Evolutionary conservation across 805 yeast genomes (phyloP), one percentile per base, ranked within the genome.

Genomic region (Candida incommunis): DNA sequence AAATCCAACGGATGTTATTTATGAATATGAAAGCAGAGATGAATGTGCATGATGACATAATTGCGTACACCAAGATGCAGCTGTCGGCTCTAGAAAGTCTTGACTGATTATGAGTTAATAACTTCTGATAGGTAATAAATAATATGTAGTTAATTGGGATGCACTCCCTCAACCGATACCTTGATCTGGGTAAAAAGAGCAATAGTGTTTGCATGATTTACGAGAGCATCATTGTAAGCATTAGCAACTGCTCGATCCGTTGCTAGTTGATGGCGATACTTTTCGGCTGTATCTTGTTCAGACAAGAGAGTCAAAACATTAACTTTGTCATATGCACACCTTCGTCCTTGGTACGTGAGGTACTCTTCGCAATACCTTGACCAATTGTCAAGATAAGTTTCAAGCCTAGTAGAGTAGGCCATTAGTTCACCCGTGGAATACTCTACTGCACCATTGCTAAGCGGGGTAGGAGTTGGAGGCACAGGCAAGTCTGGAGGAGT

Each of bases 21-120:
- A 57, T 78, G 29, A 60, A 65, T 44, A 65, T 65, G 45, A 78
- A 78, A 53, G 70, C 79, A 2, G 86, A 79, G 56, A 74, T 80
- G 75, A 73, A 69, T 51, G 62, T 65, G 22, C n/a, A 18, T 31
- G 37, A 31, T 4, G 18, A 31, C 18, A 11, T 31, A 5, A 18
- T 7, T 7, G 11, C 37, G 20, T n/a, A 31, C 20, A 31, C 37
- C 9, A n/a, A n/a, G n/a, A n/a, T n/a, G n/a, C n/a, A n/a, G n/a
- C n/a, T n/a, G n/a, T n/a, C n/a, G n/a, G n/a, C n/a, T n/a, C n/a
- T n/a, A n/a, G n/a, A n/a, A n/a, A n/a, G n/a, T n/a, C n/a, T n/a
- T n/a, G n/a, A n/a, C n/a, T n/a, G n/a, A n/a, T n/a, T n/a, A n/a
- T n/a, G n/a, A n/a, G n/a, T n/a, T n/a, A n/a, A n/a, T n/a, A n/a